Evolutionary conservation across 2,329 filamentous ascomycete genomes (phyloP).

Genomic region (Neofusicoccum laricinum): DNA sequence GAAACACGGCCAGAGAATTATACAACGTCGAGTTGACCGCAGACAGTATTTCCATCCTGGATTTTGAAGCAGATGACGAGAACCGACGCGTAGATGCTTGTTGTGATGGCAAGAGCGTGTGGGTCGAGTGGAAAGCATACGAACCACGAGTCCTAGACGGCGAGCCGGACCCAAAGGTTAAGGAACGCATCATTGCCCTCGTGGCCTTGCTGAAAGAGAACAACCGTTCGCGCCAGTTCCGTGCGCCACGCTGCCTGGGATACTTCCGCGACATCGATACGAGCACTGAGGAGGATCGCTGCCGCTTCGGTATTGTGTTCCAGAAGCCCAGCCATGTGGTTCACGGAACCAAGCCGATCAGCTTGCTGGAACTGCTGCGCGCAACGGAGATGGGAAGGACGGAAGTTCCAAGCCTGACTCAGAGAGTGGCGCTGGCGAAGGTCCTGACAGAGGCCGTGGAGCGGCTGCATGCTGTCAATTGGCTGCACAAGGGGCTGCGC

Average conservation of each 20-base stretch:
- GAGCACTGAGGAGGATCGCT: constrained; percentile 21
- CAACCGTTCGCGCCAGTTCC: constrained; percentile 27
- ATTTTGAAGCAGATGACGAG: constrained; percentile 22
- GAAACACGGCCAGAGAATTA: constrained; percentile 23
- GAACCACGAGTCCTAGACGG: constrained; percentile 24
- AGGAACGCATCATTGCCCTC: constrained; percentile 31
- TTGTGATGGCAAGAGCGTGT: constrained; percentile 27
- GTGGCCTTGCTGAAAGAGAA: constrained; percentile 30
- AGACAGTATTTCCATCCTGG: constrained; percentile 22
- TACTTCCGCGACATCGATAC: constrained; percentile 32
- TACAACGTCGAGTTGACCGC: constrained; percentile 24
- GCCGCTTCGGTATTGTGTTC: constrained; percentile 55
- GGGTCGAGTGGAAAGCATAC: constrained; percentile 39
- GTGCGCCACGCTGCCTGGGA: constrained; percentile 34
- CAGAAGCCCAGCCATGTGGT: constrained; percentile 44
- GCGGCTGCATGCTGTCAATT: constrained; percentile 55
- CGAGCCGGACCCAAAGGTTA: constrained; percentile 27
- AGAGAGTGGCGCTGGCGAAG: constrained; percentile 51
- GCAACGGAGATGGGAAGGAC: constrained; percentile 11
- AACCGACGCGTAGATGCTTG: constrained; percentile 29
- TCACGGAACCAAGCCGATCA: constrained; percentile 43
- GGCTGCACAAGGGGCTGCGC: constrained; percentile 59
- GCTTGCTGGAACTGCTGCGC: constrained; percentile 48
- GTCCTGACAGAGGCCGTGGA: constrained; percentile 53
- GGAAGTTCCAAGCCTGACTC: constrained; percentile 49